Conservation (phyloP, 2,329 filamentous ascomycete species). For the Anisogramma anomala region DNA sequence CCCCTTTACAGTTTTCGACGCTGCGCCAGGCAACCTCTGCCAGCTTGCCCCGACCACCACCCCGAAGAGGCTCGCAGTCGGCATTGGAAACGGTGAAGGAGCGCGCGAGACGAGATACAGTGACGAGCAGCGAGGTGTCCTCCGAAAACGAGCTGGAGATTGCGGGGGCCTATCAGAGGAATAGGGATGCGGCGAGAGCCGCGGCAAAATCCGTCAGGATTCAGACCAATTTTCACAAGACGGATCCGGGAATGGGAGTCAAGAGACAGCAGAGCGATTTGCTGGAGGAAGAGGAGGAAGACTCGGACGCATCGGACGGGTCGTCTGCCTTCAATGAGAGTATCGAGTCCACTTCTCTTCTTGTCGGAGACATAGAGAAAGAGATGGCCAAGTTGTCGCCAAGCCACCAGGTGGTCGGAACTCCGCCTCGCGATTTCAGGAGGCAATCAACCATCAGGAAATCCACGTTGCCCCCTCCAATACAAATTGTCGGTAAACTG, state of each 20-base stretch:
- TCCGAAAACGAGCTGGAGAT: slow-evolving; percentile 71
- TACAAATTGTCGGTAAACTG: slow-evolving; percentile 50
- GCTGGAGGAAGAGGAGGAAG: slow-evolving; percentile 42
- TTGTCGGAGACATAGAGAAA: slow-evolving; percentile 50
- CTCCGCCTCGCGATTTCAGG: slow-evolving; percentile 48
- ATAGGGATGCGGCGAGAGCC: slow-evolving; percentile 48
- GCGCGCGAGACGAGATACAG: slow-evolving; percentile 59
- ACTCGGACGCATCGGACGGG: slow-evolving; percentile 50
- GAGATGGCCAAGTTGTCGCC: slow-evolving; percentile 38
- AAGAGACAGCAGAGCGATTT: slow-evolving; percentile 37
- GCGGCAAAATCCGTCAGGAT: slow-evolving; percentile 42
- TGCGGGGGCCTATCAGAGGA: slow-evolving; percentile 46
- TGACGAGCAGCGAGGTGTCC: slow-evolving; percentile 72
- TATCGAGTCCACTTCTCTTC: slow-evolving; percentile 59
- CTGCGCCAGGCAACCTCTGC: slow-evolving; percentile 41
- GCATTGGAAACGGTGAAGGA: slow-evolving; percentile 60
- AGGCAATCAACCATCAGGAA: slow-evolving; percentile 54
- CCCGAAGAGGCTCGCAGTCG: slow-evolving; percentile 58
- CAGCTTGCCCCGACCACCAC: slow-evolving; percentile 35
- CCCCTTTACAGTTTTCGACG: slow-evolving; percentile 62
- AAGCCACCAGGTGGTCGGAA: slow-evolving; percentile 49
- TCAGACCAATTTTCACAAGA: slow-evolving; percentile 38
- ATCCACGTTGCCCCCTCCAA: slow-evolving; percentile 43
- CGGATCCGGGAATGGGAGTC: slow-evolving; percentile 33
- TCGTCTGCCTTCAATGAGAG: slow-evolving; percentile 55